These are phyloP conservation scores for Verbascum thapsus DNA, from an alignment of 257 asterid genomes.

Conservation along the genomic window DNA sequence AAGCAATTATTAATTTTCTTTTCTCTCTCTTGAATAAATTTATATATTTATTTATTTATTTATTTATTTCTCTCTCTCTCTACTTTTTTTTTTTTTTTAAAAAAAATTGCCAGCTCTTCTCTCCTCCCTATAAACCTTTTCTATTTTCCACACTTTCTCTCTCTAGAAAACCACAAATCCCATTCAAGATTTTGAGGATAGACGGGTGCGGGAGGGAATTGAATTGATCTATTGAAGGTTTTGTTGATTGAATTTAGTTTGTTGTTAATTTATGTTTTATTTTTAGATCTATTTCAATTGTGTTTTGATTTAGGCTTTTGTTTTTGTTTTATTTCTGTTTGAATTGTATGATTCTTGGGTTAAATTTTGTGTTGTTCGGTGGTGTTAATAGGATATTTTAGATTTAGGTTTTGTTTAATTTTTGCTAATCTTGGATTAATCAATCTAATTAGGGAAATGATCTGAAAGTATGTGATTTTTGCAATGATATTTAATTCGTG, in stretches of 20 bases:
- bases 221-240: conserved; percentile 42
- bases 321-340: neutral
- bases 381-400: conserved; percentile 19
- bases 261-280: too few relatives aligned
- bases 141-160: conserved; percentile 40
- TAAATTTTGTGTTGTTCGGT: conserved; percentile 35
- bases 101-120: conserved; percentile 64
- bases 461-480: conserved; percentile 16
- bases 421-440: conserved; percentile 19
- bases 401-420: conserved; percentile 26
- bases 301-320: conserved; percentile 16
- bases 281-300: conserved; percentile 34
- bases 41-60: too few relatives aligned
- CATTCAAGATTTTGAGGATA: conserved; percentile 22
- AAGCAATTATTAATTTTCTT: conserved; percentile 41
- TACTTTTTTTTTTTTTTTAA: conserved; percentile 35
- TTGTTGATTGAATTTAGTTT: too few relatives aligned
- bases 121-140: conserved; percentile 51
- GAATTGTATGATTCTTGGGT: conserved; percentile 30
- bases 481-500: neutral
- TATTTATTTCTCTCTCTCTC: conserved; percentile 29
- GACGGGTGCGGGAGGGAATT: conserved; percentile 18
- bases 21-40: conserved; percentile 20
- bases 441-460: conserved; percentile 8
- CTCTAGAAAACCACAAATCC: conserved; percentile 37